Evolutionary conservation across 2,329 filamentous ascomycete genomes (phyloP).

Genomic region (Talaromyces sp.): DNA sequence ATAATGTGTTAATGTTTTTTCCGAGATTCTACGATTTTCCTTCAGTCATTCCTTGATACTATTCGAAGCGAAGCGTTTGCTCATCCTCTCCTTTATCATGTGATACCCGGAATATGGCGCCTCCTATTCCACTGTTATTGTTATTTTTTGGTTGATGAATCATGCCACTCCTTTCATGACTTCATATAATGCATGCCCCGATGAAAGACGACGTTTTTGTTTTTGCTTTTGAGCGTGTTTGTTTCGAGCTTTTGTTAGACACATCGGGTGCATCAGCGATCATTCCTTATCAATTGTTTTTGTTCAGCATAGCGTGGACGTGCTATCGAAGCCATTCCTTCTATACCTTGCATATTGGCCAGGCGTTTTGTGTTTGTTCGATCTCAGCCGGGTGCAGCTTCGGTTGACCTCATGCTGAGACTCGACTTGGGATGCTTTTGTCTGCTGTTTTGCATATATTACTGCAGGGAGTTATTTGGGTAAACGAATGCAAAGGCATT

Average conservation of each 20-base stretch:
- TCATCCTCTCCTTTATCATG: conserved; percentile 23
- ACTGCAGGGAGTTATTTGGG: conserved; percentile 14
- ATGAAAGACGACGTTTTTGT: conserved; percentile 10
- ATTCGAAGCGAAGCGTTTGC: conserved; percentile 25
- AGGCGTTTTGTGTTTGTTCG: conserved; percentile 16
- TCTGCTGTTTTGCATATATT: conserved; percentile 1
- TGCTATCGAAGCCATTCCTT: conserved; percentile 22
- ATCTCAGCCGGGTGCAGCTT: background rate
- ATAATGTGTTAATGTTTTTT: conserved; percentile 17
- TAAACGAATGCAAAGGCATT: conserved; percentile 7
- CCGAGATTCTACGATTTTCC: conserved; percentile 26
- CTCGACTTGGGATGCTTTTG: conserved; percentile 37
- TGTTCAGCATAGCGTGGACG: conserved; percentile 21
- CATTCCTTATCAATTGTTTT: conserved; percentile 19
- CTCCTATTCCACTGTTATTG: conserved; percentile 15
- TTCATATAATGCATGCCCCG: conserved; percentile 21
- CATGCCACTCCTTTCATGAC: conserved; percentile 22
- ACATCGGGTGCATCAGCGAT: conserved; percentile 20
- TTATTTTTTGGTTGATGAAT: conserved; percentile 22
- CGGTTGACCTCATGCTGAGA: conserved; percentile 10
- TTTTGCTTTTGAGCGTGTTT: conserved; percentile 18
- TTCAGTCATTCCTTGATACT: conserved; percentile 31
- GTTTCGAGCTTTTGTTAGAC: conserved; percentile 12
- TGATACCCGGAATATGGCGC: conserved; percentile 19
- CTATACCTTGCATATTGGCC: conserved; percentile 17